phyloP scores from a whole-genome alignment of 768 basidiomycete species.

The Rubroboletus pulcherrimus region DNA sequence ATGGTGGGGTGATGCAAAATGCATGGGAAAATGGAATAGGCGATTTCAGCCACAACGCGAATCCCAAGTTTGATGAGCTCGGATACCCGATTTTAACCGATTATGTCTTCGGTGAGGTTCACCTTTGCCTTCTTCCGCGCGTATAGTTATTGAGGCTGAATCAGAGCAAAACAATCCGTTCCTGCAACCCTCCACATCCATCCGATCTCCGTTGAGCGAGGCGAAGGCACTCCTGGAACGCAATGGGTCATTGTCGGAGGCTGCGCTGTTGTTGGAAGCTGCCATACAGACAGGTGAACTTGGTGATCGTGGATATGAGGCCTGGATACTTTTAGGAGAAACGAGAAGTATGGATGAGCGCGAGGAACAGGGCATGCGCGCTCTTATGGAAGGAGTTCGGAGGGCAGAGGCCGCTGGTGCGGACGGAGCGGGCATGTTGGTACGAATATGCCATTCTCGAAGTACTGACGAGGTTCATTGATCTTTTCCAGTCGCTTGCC shows the following conservation, averaged over 20 bases:
- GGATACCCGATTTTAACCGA: conserved; percentile 71
- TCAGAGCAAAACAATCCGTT: conserved; percentile 73
- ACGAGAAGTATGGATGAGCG: conserved; percentile 87
- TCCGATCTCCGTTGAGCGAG: conserved; percentile 53
- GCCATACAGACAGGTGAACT: conserved; percentile 81
- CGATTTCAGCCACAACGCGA: conserved; percentile 35
- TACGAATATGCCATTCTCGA: conserved; percentile 33
- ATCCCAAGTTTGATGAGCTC: conserved; percentile 57
- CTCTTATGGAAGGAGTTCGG: conserved; percentile 68
- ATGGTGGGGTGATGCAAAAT: conserved; percentile 55
- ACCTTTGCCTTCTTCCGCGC: background rate
- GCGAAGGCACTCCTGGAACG: conserved; percentile 74
- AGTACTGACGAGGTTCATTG: conserved; percentile 8
- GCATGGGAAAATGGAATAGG: conserved; percentile 61
- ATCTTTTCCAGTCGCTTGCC: conserved; percentile 68
- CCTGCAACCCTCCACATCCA: conserved; percentile 46
- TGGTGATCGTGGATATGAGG: conserved; percentile 79
- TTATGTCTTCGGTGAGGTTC: conserved; percentile 72
- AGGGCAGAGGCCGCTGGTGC: conserved; percentile 61
- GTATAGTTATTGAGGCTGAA: conserved; percentile 2
- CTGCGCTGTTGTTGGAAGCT: conserved; percentile 82
- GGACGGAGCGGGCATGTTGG: conserved; percentile 71
- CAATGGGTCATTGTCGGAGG: conserved; percentile 86
- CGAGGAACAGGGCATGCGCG: conserved; percentile 78
- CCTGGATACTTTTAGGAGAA: conserved; percentile 91